These are phyloP conservation scores for Lycium ferocissimum DNA, from an alignment of 257 asterid species.

Conservation along the genomic window DNA sequence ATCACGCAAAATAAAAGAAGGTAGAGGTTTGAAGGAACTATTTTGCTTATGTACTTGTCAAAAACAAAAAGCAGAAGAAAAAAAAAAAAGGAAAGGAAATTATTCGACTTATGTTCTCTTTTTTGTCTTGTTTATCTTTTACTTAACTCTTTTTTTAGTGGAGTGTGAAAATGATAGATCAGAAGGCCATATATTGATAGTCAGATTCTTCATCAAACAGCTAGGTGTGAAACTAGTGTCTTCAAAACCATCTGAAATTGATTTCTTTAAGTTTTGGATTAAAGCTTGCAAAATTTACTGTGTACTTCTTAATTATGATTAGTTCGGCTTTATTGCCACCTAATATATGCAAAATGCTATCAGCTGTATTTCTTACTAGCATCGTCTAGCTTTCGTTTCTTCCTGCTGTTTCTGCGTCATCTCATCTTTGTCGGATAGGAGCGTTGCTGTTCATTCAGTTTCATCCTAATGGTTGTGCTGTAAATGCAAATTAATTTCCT, in stretches of 20 bases:
- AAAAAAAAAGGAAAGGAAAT: background rate
- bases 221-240: background rate
- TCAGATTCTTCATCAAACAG: background rate
- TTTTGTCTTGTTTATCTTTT: background rate
- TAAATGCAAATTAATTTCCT: conserved; percentile 13
- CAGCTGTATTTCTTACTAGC: background rate
- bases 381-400: background rate
- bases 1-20: background rate
- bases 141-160: background rate
- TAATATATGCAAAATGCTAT: background rate
- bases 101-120: background rate
- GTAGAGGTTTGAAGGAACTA: conserved; percentile 16
- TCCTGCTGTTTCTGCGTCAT: background rate
- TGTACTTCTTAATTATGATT: background rate
- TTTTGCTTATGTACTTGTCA: background rate
- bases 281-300: background rate
- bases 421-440: background rate
- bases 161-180: background rate
- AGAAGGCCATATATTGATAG: background rate
- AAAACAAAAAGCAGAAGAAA: background rate
- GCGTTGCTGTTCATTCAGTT: background rate
- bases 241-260: background rate
- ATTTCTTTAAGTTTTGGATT: background rate
- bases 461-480: background rate
- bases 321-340: background rate